A percentile compares a stretch with the other conserved stretches of the same genome.
phyloP scores from a whole-genome alignment of 2,329 filamentous ascomycete species.

The Cordyceps militaris region DNA sequence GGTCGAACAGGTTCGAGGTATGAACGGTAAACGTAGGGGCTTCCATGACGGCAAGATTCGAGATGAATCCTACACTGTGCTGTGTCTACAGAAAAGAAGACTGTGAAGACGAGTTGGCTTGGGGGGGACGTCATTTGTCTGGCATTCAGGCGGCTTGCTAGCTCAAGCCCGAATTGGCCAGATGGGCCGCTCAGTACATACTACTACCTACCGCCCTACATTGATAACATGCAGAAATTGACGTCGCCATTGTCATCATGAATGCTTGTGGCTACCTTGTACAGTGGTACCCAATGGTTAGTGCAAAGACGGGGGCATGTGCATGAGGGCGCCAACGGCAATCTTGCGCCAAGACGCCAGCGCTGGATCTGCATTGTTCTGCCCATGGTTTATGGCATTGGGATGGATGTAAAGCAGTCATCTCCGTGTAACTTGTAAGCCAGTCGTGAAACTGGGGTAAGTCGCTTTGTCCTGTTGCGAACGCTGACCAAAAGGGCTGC shows the following conservation, averaged over 20 bases:
- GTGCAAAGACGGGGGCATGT: neutral
- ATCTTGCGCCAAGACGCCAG: neutral
- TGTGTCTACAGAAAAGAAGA: too few relatives aligned
- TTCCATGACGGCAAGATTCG: neutral
- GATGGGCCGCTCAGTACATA: neutral
- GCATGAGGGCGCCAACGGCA: neutral
- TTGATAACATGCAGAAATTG: neutral
- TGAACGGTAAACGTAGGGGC: constrained; percentile 29
- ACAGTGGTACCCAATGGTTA: too few relatives aligned
- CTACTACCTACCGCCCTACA: neutral
- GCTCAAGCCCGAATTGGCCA: neutral
- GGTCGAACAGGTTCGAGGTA: constrained; percentile 41
- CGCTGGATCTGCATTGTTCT: neutral
- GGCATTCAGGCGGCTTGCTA: neutral
- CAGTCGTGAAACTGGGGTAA: neutral
- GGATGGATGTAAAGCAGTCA: neutral
- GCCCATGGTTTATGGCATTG: neutral
- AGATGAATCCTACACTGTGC: neutral
- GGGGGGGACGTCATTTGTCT: neutral
- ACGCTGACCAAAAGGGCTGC: neutral
- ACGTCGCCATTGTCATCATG: neutral
- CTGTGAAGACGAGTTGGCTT: neutral
- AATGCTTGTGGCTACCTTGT: neutral
- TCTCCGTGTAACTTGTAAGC: too few relatives aligned
- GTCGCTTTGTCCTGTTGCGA: neutral